These are phyloP conservation scores for Geranomyces variabilis DNA, from an alignment of 192 early-diverging fungal genomes.

Conservation along the genomic window DNA sequence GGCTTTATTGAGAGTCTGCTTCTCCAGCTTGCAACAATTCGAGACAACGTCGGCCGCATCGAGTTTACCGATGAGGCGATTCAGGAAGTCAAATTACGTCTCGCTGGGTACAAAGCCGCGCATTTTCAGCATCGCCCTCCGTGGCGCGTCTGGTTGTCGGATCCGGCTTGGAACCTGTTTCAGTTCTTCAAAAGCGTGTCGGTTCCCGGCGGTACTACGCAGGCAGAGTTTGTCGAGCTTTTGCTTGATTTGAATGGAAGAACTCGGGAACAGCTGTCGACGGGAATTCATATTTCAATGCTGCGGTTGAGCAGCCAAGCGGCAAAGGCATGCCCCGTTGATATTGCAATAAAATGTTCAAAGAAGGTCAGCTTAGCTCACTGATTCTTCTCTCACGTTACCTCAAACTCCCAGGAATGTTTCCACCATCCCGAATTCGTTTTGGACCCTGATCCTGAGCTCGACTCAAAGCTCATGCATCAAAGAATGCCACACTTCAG, in stretches of 20 bases:
- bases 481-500: not conserved
- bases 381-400: too few relatives aligned
- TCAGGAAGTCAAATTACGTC: not conserved
- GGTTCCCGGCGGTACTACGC: not conserved
- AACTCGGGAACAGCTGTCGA: not conserved
- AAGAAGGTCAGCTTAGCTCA: not conserved
- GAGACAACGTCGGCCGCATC: not conserved
- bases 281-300: not conserved
- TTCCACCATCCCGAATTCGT: not conserved
- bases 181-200: not conserved
- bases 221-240: slow-evolving; percentile 18
- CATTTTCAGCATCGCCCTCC: not conserved
- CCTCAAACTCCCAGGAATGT: too few relatives aligned
- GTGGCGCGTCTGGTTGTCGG: slow-evolving; percentile 19
- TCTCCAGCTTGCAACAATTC: not conserved
- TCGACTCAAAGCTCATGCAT: not conserved
- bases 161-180: not conserved
- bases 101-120: not conserved
- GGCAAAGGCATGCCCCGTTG: not conserved
- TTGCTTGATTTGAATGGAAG: slow-evolving; percentile 4
- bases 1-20: slow-evolving; percentile 9
- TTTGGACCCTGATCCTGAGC: slow-evolving; percentile 6
- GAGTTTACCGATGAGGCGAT: slow-evolving; percentile 10
- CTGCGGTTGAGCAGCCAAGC: not conserved
- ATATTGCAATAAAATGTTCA: too few relatives aligned